Evolutionary conservation across 2,329 filamentous ascomycete genomes (phyloP).

Genomic region (Zalaria sp.): DNA sequence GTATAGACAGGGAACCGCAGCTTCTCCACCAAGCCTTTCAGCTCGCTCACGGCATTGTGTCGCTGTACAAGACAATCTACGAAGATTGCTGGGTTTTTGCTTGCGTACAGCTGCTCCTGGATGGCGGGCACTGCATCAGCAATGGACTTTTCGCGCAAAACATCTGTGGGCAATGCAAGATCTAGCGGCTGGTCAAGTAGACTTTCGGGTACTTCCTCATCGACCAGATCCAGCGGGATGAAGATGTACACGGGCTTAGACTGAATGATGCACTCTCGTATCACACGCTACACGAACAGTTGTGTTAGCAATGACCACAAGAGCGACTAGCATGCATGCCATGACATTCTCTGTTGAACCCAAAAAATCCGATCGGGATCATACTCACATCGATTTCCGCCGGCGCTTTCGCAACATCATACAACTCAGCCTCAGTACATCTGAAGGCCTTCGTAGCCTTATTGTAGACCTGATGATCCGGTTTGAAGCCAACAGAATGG

Average conservation of each 20-base stretch:
- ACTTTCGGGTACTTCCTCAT: constrained; percentile 21
- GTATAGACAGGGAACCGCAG: constrained; percentile 24
- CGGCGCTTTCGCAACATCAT: constrained; percentile 24
- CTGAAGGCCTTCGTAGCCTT: constrained; percentile 23
- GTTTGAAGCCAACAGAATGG: constrained; percentile 27
- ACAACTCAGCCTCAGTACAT: constrained; percentile 25
- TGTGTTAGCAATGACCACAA: neutral
- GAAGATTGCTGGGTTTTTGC: constrained; percentile 23
- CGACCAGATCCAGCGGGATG: constrained; percentile 25
- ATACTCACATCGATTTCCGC: constrained; percentile 25
- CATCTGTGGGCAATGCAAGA: constrained; percentile 15
- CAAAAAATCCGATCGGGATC: neutral
- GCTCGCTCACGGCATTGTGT: constrained; percentile 21
- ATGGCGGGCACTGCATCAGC: constrained; percentile 21
- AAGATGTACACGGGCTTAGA: constrained; percentile 31
- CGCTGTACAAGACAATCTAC: constrained; percentile 25
- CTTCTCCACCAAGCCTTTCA: constrained; percentile 18
- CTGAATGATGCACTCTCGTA: constrained; percentile 28
- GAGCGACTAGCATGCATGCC: neutral
- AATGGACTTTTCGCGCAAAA: constrained; percentile 11
- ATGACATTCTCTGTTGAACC: no score
- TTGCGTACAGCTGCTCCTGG: constrained; percentile 14
- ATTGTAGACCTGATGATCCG: constrained; percentile 28
- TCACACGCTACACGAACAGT: constrained; percentile 16
- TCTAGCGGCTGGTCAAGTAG: constrained; percentile 24